These are phyloP conservation scores for Aspergillus oerlinghausenensis DNA, from an alignment of 2,329 filamentous ascomycete genomes.

Conservation along the genomic window DNA sequence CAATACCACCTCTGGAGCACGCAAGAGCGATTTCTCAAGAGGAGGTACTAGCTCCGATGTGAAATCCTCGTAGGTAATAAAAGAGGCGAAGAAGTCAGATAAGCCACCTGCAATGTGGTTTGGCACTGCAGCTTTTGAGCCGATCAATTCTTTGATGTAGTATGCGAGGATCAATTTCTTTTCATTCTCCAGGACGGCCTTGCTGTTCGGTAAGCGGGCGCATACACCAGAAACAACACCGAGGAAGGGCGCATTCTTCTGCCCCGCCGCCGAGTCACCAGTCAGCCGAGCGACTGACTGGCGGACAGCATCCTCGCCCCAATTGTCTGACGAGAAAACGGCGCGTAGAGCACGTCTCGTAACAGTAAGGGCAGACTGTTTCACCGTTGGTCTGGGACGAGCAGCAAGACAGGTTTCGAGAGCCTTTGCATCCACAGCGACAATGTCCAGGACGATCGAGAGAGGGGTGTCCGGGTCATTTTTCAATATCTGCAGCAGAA, in stretches of 20 bases:
- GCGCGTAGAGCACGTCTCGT: slow-evolving; percentile 76
- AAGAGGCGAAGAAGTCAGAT: slow-evolving; percentile 75
- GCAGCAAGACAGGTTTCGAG: slow-evolving; percentile 72
- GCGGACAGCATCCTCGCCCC: slow-evolving; percentile 57
- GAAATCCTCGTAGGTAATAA: slow-evolving; percentile 69
- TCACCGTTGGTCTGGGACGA: slow-evolving; percentile 60
- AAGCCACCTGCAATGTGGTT: slow-evolving; percentile 68
- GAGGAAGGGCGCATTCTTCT: slow-evolving; percentile 71
- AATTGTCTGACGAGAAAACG: slow-evolving; percentile 57
- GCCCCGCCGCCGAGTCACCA: slow-evolving; percentile 59
- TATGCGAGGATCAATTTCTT: slow-evolving; percentile 75
- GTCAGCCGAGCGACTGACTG: slow-evolving; percentile 64
- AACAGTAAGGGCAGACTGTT: slow-evolving; percentile 68
- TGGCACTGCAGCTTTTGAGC: slow-evolving; percentile 68
- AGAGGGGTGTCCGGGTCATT: slow-evolving; percentile 61
- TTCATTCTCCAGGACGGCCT: slow-evolving; percentile 57
- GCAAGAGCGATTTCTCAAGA: slow-evolving; percentile 81
- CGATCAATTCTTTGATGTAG: slow-evolving; percentile 78
- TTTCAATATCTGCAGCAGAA: slow-evolving; percentile 69
- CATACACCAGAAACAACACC: slow-evolving; percentile 86
- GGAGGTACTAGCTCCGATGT: slow-evolving; percentile 71
- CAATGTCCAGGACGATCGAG: slow-evolving; percentile 55
- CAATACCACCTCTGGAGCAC: slow-evolving; percentile 85
- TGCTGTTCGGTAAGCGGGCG: slow-evolving; percentile 62
- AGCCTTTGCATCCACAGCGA: slow-evolving; percentile 65